Conservation (phyloP, 2,329 filamentous ascomycete species). For the Phoma sp. region DNA sequence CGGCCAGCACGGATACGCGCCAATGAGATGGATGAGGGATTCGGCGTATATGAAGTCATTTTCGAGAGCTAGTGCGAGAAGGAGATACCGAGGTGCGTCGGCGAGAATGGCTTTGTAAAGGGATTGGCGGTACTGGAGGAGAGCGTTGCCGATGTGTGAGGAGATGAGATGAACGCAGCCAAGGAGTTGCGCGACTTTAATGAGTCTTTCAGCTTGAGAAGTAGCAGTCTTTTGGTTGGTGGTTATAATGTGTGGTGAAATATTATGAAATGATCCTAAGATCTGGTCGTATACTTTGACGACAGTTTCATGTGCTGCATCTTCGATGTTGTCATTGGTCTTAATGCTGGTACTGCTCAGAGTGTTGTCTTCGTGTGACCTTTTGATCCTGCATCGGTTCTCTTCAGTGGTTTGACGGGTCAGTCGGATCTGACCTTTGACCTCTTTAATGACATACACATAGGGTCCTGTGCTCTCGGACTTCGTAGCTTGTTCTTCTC, state of each 20-base stretch:
- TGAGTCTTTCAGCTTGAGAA: conserved; percentile 29
- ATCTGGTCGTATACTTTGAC: conserved; percentile 23
- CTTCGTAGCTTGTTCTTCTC: not conserved
- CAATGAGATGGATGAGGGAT: conserved; percentile 46
- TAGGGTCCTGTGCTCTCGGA: not conserved
- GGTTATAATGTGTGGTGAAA: conserved; percentile 4
- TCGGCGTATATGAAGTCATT: conserved; percentile 46
- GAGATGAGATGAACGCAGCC: conserved; percentile 27
- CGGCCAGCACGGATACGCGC: conserved; percentile 33
- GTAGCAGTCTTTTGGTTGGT: conserved; percentile 22
- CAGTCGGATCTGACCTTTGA: not conserved
- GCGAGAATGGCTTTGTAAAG: conserved; percentile 40
- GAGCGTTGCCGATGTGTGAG: conserved; percentile 29
- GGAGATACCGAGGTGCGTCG: conserved; percentile 44
- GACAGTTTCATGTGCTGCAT: not conserved
- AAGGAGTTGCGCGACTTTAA: conserved; percentile 35
- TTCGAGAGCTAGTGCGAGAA: conserved; percentile 37
- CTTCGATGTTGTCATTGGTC: not conserved
- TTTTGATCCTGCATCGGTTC: too few relatives aligned
- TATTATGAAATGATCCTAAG: conserved; percentile 37
- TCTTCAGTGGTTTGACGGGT: not conserved
- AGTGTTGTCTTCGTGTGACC: too few relatives aligned
- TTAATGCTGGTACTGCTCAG: too few relatives aligned
- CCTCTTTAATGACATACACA: conserved; percentile 11
- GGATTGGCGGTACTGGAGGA: conserved; percentile 33